Evolutionary conservation across 1,139 yeast species (phyloP).

Genomic region (Kazachstania sp.): DNA sequence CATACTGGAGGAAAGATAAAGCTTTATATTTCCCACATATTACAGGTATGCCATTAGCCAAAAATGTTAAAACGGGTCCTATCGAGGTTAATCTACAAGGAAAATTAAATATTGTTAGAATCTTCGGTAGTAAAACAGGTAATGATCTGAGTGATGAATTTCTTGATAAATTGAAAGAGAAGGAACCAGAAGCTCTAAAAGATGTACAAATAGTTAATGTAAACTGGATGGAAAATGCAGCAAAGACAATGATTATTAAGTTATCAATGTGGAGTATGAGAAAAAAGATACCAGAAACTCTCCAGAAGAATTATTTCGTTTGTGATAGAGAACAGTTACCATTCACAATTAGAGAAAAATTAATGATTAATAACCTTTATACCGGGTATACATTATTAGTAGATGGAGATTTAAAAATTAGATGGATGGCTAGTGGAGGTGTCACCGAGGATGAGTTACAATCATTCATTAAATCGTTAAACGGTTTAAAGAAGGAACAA

Average conservation of each 20-base stretch:
- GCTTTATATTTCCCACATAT: conserved; percentile 84
- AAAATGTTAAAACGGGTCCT: conserved; percentile 32
- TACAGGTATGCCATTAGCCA: conserved; percentile 46
- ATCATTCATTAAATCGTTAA: conserved; percentile 9
- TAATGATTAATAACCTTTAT: conserved; percentile 65
- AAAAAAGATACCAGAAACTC: conserved; percentile 34
- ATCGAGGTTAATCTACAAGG: conserved; percentile 32
- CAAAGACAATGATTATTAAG: conserved; percentile 57
- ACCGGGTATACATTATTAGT: conserved; percentile 79
- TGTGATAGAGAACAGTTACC: conserved; percentile 56
- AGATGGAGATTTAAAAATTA: conserved; percentile 61
- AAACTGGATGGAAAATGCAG: conserved; percentile 60
- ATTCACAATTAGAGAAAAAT: conserved; percentile 47
- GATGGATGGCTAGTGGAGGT: conserved; percentile 91
- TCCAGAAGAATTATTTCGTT: conserved; percentile 54
- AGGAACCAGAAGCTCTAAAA: not conserved
- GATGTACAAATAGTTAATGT: conserved; percentile 61
- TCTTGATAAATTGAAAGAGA: conserved; percentile 36
- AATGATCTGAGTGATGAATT: conserved; percentile 58
- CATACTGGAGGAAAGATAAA: conserved; percentile 66
- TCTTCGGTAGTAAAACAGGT: conserved; percentile 52
- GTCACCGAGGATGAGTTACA: conserved; percentile 32
- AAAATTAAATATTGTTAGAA: conserved; percentile 28
- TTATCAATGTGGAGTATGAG: conserved; percentile 40
- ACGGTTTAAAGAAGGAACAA: conserved; percentile 3